A percentile compares a stretch with the other conserved stretches of the same genome.
Evolutionary conservation across 495 filamentous ascomycete genomes (phyloP).

Genomic region (Neohortaea acidophila): DNA sequence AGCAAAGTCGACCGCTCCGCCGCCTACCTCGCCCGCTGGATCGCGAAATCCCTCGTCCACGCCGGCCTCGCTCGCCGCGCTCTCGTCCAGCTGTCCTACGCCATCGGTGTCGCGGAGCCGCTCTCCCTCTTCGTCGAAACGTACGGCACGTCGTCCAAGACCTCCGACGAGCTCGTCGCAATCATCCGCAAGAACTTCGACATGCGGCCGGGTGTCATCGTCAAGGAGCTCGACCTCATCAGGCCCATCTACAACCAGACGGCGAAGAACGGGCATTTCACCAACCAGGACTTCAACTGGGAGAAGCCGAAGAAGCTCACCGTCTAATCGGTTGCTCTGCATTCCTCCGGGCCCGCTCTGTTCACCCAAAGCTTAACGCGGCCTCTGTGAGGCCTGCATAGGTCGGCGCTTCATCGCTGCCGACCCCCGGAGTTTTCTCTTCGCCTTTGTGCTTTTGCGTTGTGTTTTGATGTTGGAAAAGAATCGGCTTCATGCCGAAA

Average conservation of each 20-base stretch:
- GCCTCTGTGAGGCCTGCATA: neutral
- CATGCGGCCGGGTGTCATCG: constrained; percentile 91
- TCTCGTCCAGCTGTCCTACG: constrained; percentile 94
- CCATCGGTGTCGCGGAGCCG: constrained; percentile 95
- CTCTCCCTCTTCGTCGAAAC: constrained; percentile 79
- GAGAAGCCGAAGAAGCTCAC: constrained; percentile 93
- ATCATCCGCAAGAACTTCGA: constrained; percentile 96
- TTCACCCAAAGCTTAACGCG: neutral
- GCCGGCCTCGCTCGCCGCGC: constrained; percentile 79
- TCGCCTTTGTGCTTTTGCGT: no score
- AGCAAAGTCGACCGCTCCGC: constrained; percentile 98
- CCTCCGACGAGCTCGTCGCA: constrained; percentile 66
- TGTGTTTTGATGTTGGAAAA: no score
- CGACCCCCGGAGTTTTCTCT: no score
- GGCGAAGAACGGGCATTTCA: constrained; percentile 99
- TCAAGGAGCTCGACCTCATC: constrained; percentile 87
- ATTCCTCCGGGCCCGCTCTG: neutral
- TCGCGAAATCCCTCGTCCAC: constrained; percentile 91
- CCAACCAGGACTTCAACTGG: constrained; percentile 94
- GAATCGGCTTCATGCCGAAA: no score
- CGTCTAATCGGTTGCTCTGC: constrained; percentile 39
- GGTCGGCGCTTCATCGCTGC: neutral
- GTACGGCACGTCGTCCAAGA: constrained; percentile 64
- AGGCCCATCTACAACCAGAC: constrained; percentile 97
- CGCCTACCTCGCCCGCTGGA: constrained; percentile 93